phyloP scores from a whole-genome alignment of 257 asterid genomes.

The Ajuga chamaepitys region DNA sequence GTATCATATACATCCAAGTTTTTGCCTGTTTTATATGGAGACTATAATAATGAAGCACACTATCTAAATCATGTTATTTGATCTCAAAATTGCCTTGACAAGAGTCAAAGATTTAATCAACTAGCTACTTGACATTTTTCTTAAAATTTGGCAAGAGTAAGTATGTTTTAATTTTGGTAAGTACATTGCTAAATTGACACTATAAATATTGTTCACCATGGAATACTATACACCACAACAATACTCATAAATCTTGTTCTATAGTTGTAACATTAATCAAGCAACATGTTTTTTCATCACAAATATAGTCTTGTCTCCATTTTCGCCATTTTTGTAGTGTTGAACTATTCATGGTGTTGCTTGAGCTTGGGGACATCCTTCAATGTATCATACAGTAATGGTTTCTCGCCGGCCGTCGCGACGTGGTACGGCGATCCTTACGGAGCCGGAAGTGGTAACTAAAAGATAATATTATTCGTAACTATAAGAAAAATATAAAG shows the following conservation, averaged over 20 bases:
- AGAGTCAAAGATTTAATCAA: no score
- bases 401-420: constrained; percentile 8
- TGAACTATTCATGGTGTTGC: neutral
- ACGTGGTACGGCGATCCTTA: constrained; percentile 20
- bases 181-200: neutral
- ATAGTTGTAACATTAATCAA: neutral
- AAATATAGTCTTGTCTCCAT: neutral
- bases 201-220: neutral
- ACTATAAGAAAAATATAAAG: no score
- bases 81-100: no score
- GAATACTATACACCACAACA: neutral
- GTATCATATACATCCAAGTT: no score
- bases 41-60: no score
- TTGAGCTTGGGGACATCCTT: neutral
- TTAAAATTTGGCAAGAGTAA: no score
- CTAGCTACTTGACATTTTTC: no score
- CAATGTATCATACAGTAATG: neutral
- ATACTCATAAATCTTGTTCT: no score
- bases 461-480: no score
- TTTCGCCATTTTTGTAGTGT: neutral
- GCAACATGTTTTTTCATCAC: neutral
- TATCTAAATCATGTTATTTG: no score
- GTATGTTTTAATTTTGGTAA: no score
- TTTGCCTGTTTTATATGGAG: no score
- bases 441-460: constrained; percentile 13